Evolutionary conservation across 495 filamentous ascomycete genomes (phyloP), one percentile per base, ranked within the genome.

Genomic region (Hypoxylon trugodes): DNA sequence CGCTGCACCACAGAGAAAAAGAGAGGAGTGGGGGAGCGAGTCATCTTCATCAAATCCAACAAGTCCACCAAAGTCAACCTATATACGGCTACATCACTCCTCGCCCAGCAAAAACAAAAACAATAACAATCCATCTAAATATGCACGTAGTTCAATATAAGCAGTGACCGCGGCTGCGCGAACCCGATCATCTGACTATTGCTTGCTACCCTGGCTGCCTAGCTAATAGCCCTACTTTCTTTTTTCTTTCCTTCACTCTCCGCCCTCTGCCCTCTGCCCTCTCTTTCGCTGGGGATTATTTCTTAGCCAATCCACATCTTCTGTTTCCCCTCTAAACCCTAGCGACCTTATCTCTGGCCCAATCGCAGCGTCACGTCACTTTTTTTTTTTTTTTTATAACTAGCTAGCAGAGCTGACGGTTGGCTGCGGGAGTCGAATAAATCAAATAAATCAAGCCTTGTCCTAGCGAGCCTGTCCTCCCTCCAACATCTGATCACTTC

Each of bases 351-450:
- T 47, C 41, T 25, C 6, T 30, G 35, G 32, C 30, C 61, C 61
- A 65, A 65, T 65, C 61, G 48, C 33, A 42, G 48, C 42, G 59
- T 59, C 35, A 38, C 36, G 43, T 65, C 49, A 60, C 43, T 42
- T 50, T n/a, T 19, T 48, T 28, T 48, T 28, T n/a, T n/a, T n/a
- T n/a, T n/a, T n/a, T n/a, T n/a, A n/a, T n/a, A n/a, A n/a, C 26
- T 48, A 33, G 26, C 45, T 48, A 16, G 45, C 30, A 48, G 25
- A 47, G 33, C 48, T 52, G 42, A 46, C 18, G 36, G 13, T 47
- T 38, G 62, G 55, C 55, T 60, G n/a, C 49, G 49, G 35, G 42
- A 54, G 36, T 36, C 42, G 45, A 55, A 60, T 54, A 42, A 49
- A 42, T 36, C 42, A 50, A 55, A 60, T 54, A 42, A 49, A 49